Conservation (phyloP, 192 early-diverging fungal genomes). For the Gigaspora rosea region DNA sequence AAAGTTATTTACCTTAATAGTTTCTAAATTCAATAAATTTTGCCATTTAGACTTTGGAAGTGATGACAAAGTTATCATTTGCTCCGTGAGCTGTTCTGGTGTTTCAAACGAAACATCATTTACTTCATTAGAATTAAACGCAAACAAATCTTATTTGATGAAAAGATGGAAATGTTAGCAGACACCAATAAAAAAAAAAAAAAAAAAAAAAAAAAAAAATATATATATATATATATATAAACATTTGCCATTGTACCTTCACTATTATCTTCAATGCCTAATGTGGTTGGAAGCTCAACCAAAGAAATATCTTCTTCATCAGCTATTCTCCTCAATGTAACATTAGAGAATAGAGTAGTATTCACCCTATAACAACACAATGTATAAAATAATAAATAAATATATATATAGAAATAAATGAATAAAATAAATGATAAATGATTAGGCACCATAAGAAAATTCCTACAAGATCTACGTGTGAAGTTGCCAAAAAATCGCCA, state of each 20-base stretch:
- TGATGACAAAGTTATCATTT: slow-evolving; percentile 85
- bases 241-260: slow-evolving; percentile 38
- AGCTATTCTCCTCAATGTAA: slow-evolving; percentile 67
- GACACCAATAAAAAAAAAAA: slow-evolving; percentile 19
- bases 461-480: slow-evolving; percentile 90
- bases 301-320: slow-evolving; percentile 53
- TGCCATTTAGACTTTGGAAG: slow-evolving; percentile 89
- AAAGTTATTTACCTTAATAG: slow-evolving; percentile 67
- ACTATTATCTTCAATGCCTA: slow-evolving; percentile 54
- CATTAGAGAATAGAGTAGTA: slow-evolving; percentile 72
- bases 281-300: slow-evolving; percentile 63
- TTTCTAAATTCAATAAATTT: slow-evolving; percentile 83
- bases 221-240: neutral
- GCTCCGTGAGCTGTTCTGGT: slow-evolving; percentile 68
- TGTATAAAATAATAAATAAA: neutral
- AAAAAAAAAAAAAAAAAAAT: too few relatives aligned
- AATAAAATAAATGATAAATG: neutral
- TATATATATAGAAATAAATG: neutral
- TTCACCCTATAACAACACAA: slow-evolving; percentile 58
- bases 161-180: neutral
- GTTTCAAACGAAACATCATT: slow-evolving; percentile 41
- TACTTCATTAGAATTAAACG: slow-evolving; percentile 38
- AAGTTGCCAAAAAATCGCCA: slow-evolving; percentile 90
- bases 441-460: slow-evolving; percentile 80
- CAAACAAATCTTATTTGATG: slow-evolving; percentile 4